These are phyloP conservation scores for Fusarium pilosicola DNA, from an alignment of 2,329 filamentous ascomycete species.

Conservation along the genomic window DNA sequence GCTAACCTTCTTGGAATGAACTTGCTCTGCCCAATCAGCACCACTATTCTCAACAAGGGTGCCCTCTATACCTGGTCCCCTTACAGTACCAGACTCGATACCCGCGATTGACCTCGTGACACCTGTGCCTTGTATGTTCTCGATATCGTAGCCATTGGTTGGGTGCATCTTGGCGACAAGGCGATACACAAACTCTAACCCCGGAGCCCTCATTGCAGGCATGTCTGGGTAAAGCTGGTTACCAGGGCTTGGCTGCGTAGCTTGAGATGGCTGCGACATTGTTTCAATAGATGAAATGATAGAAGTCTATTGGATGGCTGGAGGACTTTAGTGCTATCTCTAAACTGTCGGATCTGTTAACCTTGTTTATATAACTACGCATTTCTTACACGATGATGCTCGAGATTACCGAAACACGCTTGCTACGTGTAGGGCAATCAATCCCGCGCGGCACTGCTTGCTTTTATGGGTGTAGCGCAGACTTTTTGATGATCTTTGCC, in stretches of 20 bases:
- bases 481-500: not conserved
- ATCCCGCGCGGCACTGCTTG: not conserved
- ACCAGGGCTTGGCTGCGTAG: not conserved
- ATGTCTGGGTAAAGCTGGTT: not conserved
- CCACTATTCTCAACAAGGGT: not conserved
- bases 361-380: not conserved
- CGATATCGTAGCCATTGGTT: not conserved
- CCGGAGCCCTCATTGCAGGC: not conserved
- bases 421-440: not conserved
- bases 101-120: not conserved
- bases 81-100: not conserved
- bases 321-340: not conserved
- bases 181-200: not conserved
- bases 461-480: not conserved
- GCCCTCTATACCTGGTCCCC: not conserved
- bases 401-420: not conserved
- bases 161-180: not conserved
- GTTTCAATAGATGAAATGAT: rapidly evolving
- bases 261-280: not conserved
- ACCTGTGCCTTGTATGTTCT: not conserved
- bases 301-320: not conserved
- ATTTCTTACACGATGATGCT: too few species aligned
- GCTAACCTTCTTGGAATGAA: not conserved
- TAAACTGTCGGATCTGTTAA: not conserved
- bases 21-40: not conserved